A percentile compares a stretch with the other conserved stretches of the same genome.
These are phyloP conservation scores for Fraxinus dipetala DNA, from an alignment of 305 asterid genomes.

Conservation along the genomic window DNA sequence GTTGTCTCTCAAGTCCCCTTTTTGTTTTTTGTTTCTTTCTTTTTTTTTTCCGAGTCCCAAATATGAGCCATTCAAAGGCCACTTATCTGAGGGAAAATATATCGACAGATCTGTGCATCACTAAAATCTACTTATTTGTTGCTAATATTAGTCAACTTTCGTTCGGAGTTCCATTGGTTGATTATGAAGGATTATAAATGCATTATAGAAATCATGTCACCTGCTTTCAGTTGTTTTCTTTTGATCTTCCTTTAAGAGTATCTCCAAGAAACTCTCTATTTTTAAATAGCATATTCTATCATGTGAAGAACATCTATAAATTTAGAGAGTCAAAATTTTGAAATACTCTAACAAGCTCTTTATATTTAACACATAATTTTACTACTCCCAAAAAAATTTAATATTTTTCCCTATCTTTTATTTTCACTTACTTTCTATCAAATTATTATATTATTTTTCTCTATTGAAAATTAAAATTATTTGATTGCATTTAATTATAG, in stretches of 20 bases:
- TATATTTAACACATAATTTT: too few species aligned
- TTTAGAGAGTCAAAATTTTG: too few species aligned
- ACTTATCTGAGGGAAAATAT: conserved; percentile 4
- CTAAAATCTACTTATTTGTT: background rate
- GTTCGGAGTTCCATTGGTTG: background rate
- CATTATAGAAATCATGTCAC: background rate
- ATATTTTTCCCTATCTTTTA: too few species aligned
- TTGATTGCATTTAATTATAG: too few species aligned
- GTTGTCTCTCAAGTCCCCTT: background rate
- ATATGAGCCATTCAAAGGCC: conserved; percentile 28
- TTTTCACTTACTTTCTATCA: too few species aligned
- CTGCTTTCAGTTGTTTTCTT: background rate
- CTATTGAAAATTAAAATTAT: too few species aligned
- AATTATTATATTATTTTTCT: too few species aligned
- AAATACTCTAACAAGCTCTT: too few species aligned
- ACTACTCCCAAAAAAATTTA: too few species aligned
- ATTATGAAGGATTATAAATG: background rate
- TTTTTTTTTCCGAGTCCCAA: background rate
- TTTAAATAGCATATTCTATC: too few species aligned
- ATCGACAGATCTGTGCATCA: background rate
- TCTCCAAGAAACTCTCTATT: too few species aligned
- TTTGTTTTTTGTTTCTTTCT: background rate
- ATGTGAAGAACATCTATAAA: too few species aligned
- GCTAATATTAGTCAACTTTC: background rate
- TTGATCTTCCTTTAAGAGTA: background rate